Conservation (phyloP, 345 rosid genomes). For the Stellera chamaejasme region DNA sequence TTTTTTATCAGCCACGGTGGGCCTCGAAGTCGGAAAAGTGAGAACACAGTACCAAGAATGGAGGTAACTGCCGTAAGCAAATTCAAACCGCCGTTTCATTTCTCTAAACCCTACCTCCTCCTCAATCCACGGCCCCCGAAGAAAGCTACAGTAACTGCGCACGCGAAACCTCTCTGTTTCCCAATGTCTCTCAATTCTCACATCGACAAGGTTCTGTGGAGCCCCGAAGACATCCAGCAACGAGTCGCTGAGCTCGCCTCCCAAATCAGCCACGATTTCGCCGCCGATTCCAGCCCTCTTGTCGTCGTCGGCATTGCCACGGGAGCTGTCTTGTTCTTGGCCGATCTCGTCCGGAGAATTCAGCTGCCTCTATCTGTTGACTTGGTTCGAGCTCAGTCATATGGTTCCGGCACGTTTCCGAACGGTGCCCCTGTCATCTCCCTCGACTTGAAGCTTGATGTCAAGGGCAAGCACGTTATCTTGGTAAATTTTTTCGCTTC, state of each 20-base stretch:
- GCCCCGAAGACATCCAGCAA: slow-evolving; percentile 35
- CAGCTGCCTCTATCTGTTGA: slow-evolving; percentile 53
- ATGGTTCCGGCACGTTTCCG: slow-evolving; percentile 60
- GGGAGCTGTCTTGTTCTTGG: slow-evolving; percentile 75
- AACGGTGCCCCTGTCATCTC: slow-evolving; percentile 53
- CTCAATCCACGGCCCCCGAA: too few species aligned
- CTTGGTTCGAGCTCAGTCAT: slow-evolving; percentile 63
- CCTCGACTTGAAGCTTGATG: slow-evolving; percentile 59
- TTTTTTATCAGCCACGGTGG: too few species aligned
- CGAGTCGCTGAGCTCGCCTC: slow-evolving; percentile 57
- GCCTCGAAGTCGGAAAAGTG: too few species aligned
- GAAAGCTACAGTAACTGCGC: too few species aligned
- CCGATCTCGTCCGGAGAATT: slow-evolving; percentile 63
- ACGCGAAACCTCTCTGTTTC: neutral
- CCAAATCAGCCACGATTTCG: slow-evolving; percentile 43
- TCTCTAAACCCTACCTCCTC: too few species aligned
- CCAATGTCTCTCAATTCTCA: slow-evolving; percentile 48
- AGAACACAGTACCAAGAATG: too few species aligned
- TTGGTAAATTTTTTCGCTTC: slow-evolving; percentile 30
- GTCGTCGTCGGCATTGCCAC: slow-evolving; percentile 83
- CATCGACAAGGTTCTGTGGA: slow-evolving; percentile 58
- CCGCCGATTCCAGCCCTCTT: slow-evolving; percentile 31
- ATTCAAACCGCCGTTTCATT: too few species aligned
- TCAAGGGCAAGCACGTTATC: slow-evolving; percentile 54
- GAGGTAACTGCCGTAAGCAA: too few species aligned